A percentile compares a stretch with the other conserved stretches of the same genome.
Evolutionary conservation across 192 early-diverging fungal species (phyloP).

Genomic region (Rhizophagus clarus): DNA sequence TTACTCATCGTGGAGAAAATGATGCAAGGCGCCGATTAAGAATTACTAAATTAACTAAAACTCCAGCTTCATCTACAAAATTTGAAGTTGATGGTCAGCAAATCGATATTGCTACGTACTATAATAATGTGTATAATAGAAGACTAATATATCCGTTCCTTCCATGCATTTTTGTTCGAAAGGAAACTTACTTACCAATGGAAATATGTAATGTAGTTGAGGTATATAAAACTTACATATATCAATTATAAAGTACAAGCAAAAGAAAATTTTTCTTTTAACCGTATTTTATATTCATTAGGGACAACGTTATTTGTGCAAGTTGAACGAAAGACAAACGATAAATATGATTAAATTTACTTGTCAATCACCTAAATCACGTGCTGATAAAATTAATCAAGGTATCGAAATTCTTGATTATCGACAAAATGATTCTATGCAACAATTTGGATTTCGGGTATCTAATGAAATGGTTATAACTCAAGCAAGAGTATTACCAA

Average conservation of each 20-base stretch:
- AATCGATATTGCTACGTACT: slow-evolving; percentile 78
- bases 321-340: background rate
- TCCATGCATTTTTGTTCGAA: slow-evolving; percentile 77
- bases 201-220: slow-evolving; percentile 83
- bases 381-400: background rate
- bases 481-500: background rate
- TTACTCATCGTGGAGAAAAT: slow-evolving; percentile 60
- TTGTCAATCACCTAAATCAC: background rate
- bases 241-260: too few relatives aligned
- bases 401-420: background rate
- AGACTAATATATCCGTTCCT: slow-evolving; percentile 75
- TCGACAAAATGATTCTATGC: background rate
- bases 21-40: slow-evolving; percentile 64
- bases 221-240: background rate
- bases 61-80: slow-evolving; percentile 66
- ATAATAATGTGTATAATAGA: slow-evolving; percentile 69
- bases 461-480: background rate
- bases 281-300: background rate
- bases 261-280: too few relatives aligned
- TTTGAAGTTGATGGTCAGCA: slow-evolving; percentile 64
- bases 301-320: background rate
- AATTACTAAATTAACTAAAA: slow-evolving; percentile 65
- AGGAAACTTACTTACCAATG: slow-evolving; percentile 76
- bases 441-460: background rate
- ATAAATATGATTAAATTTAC: background rate